A percentile compares a stretch with the other conserved stretches of the same genome.
Evolutionary conservation across 495 filamentous ascomycete species (phyloP).

Genomic region (Penicillium daleae): DNA sequence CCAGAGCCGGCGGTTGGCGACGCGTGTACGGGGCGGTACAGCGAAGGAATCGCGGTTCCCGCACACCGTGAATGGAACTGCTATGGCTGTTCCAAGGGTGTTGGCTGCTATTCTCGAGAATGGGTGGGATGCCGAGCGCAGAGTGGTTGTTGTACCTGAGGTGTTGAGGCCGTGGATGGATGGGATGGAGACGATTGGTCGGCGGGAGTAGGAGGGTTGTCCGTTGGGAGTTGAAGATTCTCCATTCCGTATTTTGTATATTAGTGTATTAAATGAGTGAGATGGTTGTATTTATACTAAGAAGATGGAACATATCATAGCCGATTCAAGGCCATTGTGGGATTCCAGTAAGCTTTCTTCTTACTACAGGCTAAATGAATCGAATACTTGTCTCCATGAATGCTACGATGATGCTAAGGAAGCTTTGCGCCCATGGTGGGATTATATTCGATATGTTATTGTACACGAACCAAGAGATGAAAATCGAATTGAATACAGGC

Average conservation of each 20-base stretch:
- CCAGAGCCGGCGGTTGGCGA: slow-evolving; percentile 80
- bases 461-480: slow-evolving; percentile 18
- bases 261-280: neutral
- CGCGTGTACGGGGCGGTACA: slow-evolving; percentile 58
- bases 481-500: slow-evolving; percentile 13
- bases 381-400: no score
- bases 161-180: slow-evolving; percentile 82
- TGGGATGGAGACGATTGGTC: slow-evolving; percentile 65
- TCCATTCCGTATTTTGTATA: slow-evolving; percentile 1
- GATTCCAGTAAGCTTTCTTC: neutral
- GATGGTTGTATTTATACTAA: neutral
- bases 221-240: neutral
- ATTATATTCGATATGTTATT: slow-evolving; percentile 21
- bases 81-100: slow-evolving; percentile 86
- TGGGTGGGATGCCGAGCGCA: slow-evolving; percentile 73
- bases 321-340: neutral
- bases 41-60: slow-evolving; percentile 60
- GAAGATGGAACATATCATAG: neutral
- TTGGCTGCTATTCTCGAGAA: slow-evolving; percentile 92
- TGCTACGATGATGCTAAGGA: no score
- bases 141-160: slow-evolving; percentile 72
- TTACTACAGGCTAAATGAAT: no score
- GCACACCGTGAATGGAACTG: slow-evolving; percentile 92
- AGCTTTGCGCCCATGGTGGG: no score
- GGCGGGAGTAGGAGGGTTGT: neutral